Percentiles rank a stretch among this genome's conserved stretches.
Conservation (phyloP, 306 rosid genomes). For the Sesbania bispinosa region DNA sequence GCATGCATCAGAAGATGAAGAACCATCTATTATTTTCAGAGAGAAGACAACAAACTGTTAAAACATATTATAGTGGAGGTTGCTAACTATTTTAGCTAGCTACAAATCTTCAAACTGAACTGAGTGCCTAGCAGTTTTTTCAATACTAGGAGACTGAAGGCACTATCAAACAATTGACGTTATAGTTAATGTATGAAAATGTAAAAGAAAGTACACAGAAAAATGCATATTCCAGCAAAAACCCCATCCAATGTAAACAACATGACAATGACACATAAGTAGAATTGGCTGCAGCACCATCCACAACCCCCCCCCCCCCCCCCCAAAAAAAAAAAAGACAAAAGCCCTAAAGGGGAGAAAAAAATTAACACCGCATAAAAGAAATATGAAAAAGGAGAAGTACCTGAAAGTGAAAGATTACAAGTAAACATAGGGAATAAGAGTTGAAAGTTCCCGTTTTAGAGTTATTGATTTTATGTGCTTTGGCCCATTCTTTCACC, state of each 20-base stretch:
- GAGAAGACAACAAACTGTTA: background rate
- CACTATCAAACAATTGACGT: constrained; percentile 8
- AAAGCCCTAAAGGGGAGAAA: background rate
- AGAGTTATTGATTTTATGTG: constrained; percentile 72
- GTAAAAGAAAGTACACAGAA: background rate
- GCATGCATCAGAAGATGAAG: constrained; percentile 5
- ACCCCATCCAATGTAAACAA: constrained; percentile 19
- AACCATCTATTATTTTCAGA: background rate
- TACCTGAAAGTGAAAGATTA: constrained; percentile 94
- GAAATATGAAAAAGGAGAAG: constrained; percentile 21
- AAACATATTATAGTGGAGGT: constrained; percentile 14
- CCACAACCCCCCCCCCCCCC: too few species aligned
- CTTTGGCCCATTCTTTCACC: constrained; percentile 99
- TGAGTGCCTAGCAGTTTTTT: background rate
- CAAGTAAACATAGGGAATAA: constrained; percentile 84
- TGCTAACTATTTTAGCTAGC: background rate
- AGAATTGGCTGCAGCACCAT: background rate
- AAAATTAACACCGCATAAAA: background rate
- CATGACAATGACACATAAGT: background rate
- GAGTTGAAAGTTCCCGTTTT: constrained; percentile 77
- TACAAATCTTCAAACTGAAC: constrained; percentile 19
- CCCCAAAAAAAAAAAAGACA: background rate
- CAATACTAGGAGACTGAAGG: constrained; percentile 18
- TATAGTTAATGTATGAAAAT: constrained; percentile 6
- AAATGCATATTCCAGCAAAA: constrained; percentile 19